These are phyloP conservation scores for Debaryomyces singareniensis DNA, from an alignment of 1,139 yeast species.

Conservation along the genomic window DNA sequence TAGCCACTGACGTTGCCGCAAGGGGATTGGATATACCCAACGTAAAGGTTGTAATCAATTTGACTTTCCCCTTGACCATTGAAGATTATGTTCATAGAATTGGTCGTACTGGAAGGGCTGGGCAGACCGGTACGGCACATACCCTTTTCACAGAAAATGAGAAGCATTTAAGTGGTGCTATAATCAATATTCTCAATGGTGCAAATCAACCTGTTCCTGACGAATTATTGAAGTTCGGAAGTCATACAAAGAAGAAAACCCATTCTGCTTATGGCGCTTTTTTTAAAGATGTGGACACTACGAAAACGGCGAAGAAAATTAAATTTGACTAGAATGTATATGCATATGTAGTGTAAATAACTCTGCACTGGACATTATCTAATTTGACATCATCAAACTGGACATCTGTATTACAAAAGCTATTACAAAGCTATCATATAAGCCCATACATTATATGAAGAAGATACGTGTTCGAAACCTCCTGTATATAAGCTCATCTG, in stretches of 20 bases:
- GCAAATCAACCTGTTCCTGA: slow-evolving; percentile 98
- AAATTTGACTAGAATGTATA: slow-evolving; percentile 59
- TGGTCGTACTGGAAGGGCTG: slow-evolving; percentile 99
- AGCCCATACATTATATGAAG: too few relatives aligned
- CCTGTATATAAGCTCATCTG: too few relatives aligned
- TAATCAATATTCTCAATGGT: slow-evolving; percentile 84
- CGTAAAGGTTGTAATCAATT: slow-evolving; percentile 90
- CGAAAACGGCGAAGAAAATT: slow-evolving; percentile 85
- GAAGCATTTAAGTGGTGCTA: slow-evolving; percentile 92
- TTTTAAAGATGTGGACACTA: slow-evolving; percentile 84
- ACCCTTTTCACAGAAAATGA: slow-evolving; percentile 96
- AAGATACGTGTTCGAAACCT: too few relatives aligned
- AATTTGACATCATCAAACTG: too few relatives aligned
- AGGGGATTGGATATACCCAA: slow-evolving; percentile 98
- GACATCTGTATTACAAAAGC: too few relatives aligned
- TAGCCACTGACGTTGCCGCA: slow-evolving; percentile 99
- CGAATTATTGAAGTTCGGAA: slow-evolving; percentile 89
- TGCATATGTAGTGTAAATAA: too few relatives aligned
- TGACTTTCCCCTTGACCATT: slow-evolving; percentile 95
- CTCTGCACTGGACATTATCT: too few relatives aligned
- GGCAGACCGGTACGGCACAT: slow-evolving; percentile 89
- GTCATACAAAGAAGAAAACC: slow-evolving; percentile 95
- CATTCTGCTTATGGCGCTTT: slow-evolving; percentile 97
- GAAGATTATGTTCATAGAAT: slow-evolving; percentile 98
- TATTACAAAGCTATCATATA: too few relatives aligned